Evolutionary conservation across 306 rosid genomes (phyloP), one percentile per base, ranked within the genome.

Genomic region (Pachyrhizus erosus): DNA sequence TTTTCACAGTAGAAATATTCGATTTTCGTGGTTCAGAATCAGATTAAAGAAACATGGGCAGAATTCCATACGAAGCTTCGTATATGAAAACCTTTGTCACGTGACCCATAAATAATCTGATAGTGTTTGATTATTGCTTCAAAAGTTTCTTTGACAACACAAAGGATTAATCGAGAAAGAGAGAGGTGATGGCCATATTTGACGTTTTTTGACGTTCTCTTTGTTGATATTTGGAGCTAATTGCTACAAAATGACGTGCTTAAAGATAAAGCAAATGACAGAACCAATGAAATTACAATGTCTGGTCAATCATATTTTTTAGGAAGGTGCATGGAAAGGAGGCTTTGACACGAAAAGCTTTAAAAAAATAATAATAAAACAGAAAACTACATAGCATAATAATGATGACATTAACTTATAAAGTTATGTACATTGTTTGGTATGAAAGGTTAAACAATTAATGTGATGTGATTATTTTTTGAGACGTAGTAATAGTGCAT

Each of bases 261-360:
- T 61, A 24, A 24, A 61, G 39, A 57, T 0, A 57, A 57, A 9
- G 64, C 29, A 57, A 57, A 20, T 55, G 9, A 23, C 13, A 9
- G 14, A 57, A 2, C 64, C 31, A 21, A 9, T 57, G 64, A 61
- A 26, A 61, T 61, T 26, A 40, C 18, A 26, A 27, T 61, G 34
- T 61, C 40, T 61, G 64, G 64, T 33, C 40, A 27, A 27, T 40
- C 40, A 27, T 61, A 26, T 27, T 11, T 27, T 60, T 24, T 26
- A 61, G 68, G 68, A 61, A 61, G 39, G 39, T 61, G 34, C 68
- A 13, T 61, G 68, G 39, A 61, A 61, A 27, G 18, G 20, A 61
- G 39, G 68, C 3, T 15, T 3, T 18, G 18, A 9, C 18, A 27
- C 18, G 8, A 61, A 58, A 24, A 27, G 37, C 18, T 61, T 27